Evolutionary conservation across 345 rosid species (phyloP).

Genomic region (Aquilaria malaccensis): DNA sequence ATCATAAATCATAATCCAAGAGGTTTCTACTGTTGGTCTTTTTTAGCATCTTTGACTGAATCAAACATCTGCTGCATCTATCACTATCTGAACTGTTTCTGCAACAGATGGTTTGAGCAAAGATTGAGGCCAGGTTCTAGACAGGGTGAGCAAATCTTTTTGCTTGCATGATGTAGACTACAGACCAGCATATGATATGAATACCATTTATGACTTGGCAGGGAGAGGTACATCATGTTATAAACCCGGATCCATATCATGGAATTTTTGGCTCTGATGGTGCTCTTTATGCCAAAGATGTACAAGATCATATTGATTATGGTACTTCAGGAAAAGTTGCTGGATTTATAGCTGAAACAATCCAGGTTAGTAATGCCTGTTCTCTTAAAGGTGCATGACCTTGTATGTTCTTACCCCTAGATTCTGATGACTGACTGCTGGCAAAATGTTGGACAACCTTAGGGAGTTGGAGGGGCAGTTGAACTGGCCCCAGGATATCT

Average conservation of each 20-base stretch:
- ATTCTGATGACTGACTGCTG: background rate
- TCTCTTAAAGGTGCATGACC: slow-evolving; percentile 7
- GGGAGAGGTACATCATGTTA: slow-evolving; percentile 92
- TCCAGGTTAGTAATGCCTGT: slow-evolving; percentile 47
- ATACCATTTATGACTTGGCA: slow-evolving; percentile 16
- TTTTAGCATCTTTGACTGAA: too few relatives aligned
- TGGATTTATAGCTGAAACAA: slow-evolving; percentile 91
- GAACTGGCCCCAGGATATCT: slow-evolving; percentile 94
- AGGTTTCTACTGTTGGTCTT: too few relatives aligned
- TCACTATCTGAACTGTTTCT: too few relatives aligned
- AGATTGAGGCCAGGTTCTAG: too few relatives aligned
- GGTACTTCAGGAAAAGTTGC: slow-evolving; percentile 90
- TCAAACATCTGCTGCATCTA: too few relatives aligned
- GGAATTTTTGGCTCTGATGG: slow-evolving; percentile 87
- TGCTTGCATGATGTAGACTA: slow-evolving; percentile 1
- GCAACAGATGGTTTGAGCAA: too few relatives aligned
- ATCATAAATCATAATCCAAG: too few relatives aligned
- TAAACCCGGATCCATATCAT: slow-evolving; percentile 87
- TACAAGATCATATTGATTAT: slow-evolving; percentile 83
- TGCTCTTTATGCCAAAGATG: slow-evolving; percentile 70
- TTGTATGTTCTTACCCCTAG: background rate
- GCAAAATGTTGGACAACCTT: slow-evolving; percentile 9
- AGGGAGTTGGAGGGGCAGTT: slow-evolving; percentile 97
- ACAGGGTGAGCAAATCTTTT: background rate
- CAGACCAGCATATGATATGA: too few relatives aligned